Base-by-base conservation (phyloP, 495 filamentous ascomycete genomes). In the Neurospora sp. region DNA sequence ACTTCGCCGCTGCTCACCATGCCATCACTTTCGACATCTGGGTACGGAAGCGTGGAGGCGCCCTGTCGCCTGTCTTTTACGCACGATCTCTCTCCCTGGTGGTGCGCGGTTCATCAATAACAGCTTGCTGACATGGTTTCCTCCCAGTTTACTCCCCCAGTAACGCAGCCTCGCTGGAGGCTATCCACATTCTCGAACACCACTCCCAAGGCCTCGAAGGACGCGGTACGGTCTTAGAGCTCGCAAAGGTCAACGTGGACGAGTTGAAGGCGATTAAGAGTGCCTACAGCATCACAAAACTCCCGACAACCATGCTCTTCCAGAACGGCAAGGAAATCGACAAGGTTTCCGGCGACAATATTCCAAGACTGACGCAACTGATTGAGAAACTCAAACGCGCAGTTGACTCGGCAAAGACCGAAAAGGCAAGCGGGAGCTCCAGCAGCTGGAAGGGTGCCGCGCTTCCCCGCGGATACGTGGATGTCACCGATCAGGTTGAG, bases 251-350 rank as follows among this genome's bases (percentile, higher is more conserved):
- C 83, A 89, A 98, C 84, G 90, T 90, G 69, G 93, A 96, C 71
- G 76, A 88, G 31, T 92, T 95, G 79, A 85, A 90, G 78, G 89
- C 92, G 23, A 86, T 98, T 46, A 90, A 93, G 14, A 81, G 87
- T 72, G 86, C 87, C 73, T 95, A 95, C 79, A 80, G 85, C 70
- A 87, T 97, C 75, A 91, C 89, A n/a, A 88, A 86, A 16, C 86
- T 92, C 76, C 96, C 96, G 18, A 97, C 95, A 60, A 97, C 98
- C 84, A 89, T 98, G 78, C 87, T 97, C 76, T 97, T 98, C 87
- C 92, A 93, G 77, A 87, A 91, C 74, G 90, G 91, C 74, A 83
- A 88, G 71, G 86, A 89, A 40, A 77, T 79, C 20, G 86, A 91
- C 60, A 92, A 90, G 73, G 86, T 97, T 49, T 85, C 87, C 78